Base-by-base conservation (phyloP, 257 asterid species). In the Solanum tarapatanum region DNA sequence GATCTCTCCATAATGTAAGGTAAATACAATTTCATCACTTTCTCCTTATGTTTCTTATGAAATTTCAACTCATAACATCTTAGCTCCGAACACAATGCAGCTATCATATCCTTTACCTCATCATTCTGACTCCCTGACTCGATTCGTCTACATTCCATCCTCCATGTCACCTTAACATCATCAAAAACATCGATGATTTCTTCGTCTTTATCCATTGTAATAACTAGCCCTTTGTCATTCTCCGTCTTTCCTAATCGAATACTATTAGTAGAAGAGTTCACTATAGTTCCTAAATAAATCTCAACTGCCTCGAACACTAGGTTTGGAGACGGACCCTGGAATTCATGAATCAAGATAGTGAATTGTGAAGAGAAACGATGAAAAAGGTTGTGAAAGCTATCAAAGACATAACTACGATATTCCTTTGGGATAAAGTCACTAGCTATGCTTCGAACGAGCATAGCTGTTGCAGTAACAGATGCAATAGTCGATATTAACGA, bases 1-100 rank as follows among this genome's bases (percentile, higher is more conserved):
- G 94, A 90, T 75, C 86, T 90, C 80, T 92, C 91, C 69, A 94
- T 8, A 43, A 94, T 88, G 83, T 89, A 89, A 7, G 96, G 95
- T 70, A 94, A 82, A 74, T 94, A 93, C 69, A 87, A 92, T 8
- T 90, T 62, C 5, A 93, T 2, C 6, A 93, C 92, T 76, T 11
- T 86, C 9, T 45, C 19, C 14, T 80, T 88, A 82, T 90, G 87
- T 86, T 77, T 90, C 79, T 85, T 90, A 82, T 92, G 92, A 37
- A 93, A 94, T 8, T 86, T 86, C 3, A 94, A 45, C 72, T 90
- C 87, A 23, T 87, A 74, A 43, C 16, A 88, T 30, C 90, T 88
- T 1, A 23, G 13, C 58, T 91, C 93, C 2, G 89, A 60, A 2
- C n/a, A 70, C 70, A 45, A 16, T 7, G 89, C 30, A 1, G 89